Percentiles rank a stretch among this genome's conserved stretches.
phyloP scores from a whole-genome alignment of 257 asterid genomes.

The Solanum clarkiae region DNA sequence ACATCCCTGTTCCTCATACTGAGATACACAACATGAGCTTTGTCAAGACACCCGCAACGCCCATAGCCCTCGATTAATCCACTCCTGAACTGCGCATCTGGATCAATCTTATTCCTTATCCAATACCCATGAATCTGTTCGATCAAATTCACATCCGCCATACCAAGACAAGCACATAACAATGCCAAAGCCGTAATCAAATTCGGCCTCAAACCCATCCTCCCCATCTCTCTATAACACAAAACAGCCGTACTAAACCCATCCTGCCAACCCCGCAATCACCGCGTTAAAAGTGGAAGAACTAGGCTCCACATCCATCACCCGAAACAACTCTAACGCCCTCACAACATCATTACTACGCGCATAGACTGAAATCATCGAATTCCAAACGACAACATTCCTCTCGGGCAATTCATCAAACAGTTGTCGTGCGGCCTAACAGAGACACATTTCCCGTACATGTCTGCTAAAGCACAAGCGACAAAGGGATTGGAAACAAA shows the following conservation, averaged over 20 bases:
- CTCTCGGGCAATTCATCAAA: conserved; percentile 25
- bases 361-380: conserved; percentile 26
- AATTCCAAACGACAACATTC: conserved; percentile 33
- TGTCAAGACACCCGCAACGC: conserved; percentile 26
- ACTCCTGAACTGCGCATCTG: conserved; percentile 21
- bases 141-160: conserved; percentile 19
- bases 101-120: conserved; percentile 16
- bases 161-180: conserved; percentile 22
- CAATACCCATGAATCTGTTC: conserved; percentile 32
- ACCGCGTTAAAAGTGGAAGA: conserved; percentile 25
- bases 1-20: conserved; percentile 24
- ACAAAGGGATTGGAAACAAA: conserved; percentile 30
- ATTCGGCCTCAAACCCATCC: conserved; percentile 19
- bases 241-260: conserved; percentile 15
- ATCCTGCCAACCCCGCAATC: conserved; percentile 24
- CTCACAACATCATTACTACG: conserved; percentile 10
- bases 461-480: conserved; percentile 22
- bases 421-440: conserved; percentile 18
- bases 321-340: conserved; percentile 22
- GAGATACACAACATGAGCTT: conserved; percentile 16
- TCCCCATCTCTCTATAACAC: conserved; percentile 22
- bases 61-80: conserved; percentile 42
- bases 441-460: conserved; percentile 30
- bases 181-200: conserved; percentile 28
- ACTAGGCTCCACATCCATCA: conserved; percentile 25